phyloP scores from a whole-genome alignment of 768 basidiomycete genomes.

The Dioszegia hungarica region DNA sequence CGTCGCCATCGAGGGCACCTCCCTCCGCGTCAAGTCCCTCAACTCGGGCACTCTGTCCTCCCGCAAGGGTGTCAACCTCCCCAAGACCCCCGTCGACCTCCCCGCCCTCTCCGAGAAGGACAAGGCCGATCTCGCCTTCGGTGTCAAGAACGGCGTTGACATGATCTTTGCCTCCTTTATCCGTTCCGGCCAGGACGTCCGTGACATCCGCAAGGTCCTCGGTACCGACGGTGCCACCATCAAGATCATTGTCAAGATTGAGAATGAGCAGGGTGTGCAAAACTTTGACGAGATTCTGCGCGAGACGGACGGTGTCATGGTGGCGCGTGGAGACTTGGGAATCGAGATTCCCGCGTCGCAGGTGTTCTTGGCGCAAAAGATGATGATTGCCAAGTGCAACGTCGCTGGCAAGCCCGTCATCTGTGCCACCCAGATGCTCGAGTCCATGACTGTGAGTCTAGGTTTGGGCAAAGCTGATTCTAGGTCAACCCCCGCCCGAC shows the following conservation, averaged over 20 bases:
- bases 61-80: conserved; percentile 98
- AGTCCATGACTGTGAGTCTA: conserved; percentile 85
- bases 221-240: conserved; percentile 92
- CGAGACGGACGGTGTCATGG: conserved; percentile 98
- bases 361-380: conserved; percentile 98
- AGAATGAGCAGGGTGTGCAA: conserved; percentile 97
- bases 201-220: conserved; percentile 84
- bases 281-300: conserved; percentile 98
- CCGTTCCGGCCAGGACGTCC: conserved; percentile 88
- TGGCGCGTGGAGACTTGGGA: conserved; percentile 97
- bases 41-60: conserved; percentile 92
- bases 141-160: conserved; percentile 96
- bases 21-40: conserved; percentile 74
- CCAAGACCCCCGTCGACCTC: conserved; percentile 94
- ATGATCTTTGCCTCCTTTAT: conserved; percentile 99
- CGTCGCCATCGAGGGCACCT: conserved; percentile 73
- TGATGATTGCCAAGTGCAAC: conserved; percentile 99
- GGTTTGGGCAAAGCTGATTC: conserved; percentile 10
- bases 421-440: conserved; percentile 99
- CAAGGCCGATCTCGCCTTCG: conserved; percentile 88
- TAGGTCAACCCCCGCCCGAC: conserved; percentile 92
- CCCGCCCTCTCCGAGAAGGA: conserved; percentile 97
- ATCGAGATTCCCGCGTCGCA: conserved; percentile 99
- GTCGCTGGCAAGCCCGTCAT: conserved; percentile 96
- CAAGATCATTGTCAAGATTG: conserved; percentile 99